Conservation (phyloP, 2,329 filamentous ascomycete genomes). For the Pseudocercospora eumusae region DNA sequence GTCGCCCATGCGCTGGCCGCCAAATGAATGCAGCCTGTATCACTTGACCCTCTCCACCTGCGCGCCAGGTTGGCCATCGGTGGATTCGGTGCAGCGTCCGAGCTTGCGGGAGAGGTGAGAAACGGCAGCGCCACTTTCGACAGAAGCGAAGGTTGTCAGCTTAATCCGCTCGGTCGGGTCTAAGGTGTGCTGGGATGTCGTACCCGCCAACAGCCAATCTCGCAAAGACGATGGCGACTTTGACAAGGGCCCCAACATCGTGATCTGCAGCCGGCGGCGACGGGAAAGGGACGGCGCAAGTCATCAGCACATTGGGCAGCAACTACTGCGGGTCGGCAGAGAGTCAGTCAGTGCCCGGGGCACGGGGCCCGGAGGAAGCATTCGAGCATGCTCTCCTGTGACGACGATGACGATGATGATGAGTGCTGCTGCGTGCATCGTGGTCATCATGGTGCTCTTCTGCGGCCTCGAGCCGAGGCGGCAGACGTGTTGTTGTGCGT, state of each 20-base stretch:
- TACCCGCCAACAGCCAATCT: constrained; percentile 5
- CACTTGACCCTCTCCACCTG: constrained; percentile 6
- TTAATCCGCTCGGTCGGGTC: background rate
- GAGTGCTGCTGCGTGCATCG: background rate
- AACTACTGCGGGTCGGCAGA: background rate
- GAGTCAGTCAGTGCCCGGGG: background rate
- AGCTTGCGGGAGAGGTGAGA: constrained; percentile 6
- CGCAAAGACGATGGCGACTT: constrained; percentile 10
- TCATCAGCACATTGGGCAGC: constrained; percentile 11
- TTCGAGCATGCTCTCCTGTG: no score
- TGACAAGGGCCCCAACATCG: constrained; percentile 8
- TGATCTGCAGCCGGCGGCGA: constrained; percentile 11
- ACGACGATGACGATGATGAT: no score
- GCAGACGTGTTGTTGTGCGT: background rate
- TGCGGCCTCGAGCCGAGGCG: background rate
- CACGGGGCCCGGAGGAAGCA: background rate
- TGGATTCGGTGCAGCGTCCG: background rate
- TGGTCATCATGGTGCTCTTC: background rate
- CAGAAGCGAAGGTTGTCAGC: constrained; percentile 8
- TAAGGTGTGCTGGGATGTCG: constrained; percentile 5
- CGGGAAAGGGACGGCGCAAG: constrained; percentile 10
- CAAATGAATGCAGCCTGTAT: background rate
- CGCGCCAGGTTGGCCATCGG: background rate
- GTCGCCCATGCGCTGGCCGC: background rate
- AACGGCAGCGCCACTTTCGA: background rate